Conservation (phyloP, 2,329 filamentous ascomycete species). For the Colletotrichum noveboracense region DNA sequence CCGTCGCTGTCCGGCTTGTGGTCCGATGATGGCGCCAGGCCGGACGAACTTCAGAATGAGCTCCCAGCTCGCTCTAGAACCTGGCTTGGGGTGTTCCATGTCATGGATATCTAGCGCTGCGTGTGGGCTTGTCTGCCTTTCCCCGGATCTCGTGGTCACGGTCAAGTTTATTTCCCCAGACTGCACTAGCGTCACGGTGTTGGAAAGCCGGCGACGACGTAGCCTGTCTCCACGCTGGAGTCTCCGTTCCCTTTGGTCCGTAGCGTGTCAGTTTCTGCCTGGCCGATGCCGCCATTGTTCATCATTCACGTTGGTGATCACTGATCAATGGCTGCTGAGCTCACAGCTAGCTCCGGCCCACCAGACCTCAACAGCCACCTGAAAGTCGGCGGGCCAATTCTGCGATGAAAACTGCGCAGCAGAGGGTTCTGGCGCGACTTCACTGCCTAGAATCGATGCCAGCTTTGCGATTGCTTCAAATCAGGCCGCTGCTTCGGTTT, state of each 20-base stretch:
- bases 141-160: constrained; percentile 1
- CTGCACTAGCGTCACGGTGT: background rate
- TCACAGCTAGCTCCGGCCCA: background rate
- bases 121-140: background rate
- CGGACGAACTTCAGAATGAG: background rate
- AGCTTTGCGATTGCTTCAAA: background rate
- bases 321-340: background rate
- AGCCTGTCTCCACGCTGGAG: background rate
- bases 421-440: background rate
- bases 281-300: background rate
- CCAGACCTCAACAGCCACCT: background rate
- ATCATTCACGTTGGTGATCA: background rate
- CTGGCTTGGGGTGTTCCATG: background rate
- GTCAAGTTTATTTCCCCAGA: constrained; percentile 11
- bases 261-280: background rate
- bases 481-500: background rate
- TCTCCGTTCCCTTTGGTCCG: background rate
- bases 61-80: background rate
- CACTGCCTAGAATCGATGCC: background rate
- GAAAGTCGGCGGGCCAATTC: background rate
- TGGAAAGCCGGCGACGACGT: background rate
- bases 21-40: constrained; percentile 9
- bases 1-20: background rate
- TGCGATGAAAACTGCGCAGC: background rate
- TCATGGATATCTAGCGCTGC: background rate